Base-by-base conservation (phyloP, 2,329 filamentous ascomycete genomes). In the Sporothrix mexicana region DNA sequence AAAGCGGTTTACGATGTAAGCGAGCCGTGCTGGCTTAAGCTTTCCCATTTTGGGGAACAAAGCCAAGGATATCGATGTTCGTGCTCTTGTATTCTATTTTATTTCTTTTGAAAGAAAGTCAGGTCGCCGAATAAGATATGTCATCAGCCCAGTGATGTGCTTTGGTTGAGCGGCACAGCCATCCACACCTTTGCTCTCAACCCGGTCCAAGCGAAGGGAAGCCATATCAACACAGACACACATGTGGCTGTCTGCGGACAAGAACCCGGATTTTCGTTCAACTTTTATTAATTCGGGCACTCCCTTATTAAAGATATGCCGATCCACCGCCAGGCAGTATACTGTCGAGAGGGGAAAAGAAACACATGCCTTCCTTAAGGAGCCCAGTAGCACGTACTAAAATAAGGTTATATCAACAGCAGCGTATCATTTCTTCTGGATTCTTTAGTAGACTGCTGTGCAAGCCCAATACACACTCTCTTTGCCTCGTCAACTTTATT, bases 121-220 rank as follows among this genome's bases (percentile, higher is more conserved):
- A 25, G 20, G 9, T 12, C 23, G 7, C 9, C 10, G 30, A 36
- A 36, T 36, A 7, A 36, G 30, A 36, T 36, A 36, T 36, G 30
- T 36, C 49, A 51, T 51, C 49, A n/a, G n/a, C 30, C 15, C 30
- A 41, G 13, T 64, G 36, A 64, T 64, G n/a, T 43, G 17, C 59
- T 23, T 23, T 64, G 17, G 41, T 41, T n/a, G 59, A 45, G 41
- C 59, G 59, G 59, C 59, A 64, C 59, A 64, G 36, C 59, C 36
- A 64, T 45, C 59, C 59, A 64, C 59, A 20, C 36, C 30, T 20
- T 43, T 41, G n/a, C 17, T n/a, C 15, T 1, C 41, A 64, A 64
- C 59, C 59, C 45, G 59, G 59, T 64, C 59, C 36, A 64, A 64
- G 59, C 59, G n/a, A 64, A 64, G 59, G 59, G 36, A 64, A 23